phyloP scores from a whole-genome alignment of 1,284 basidiomycete genomes.

The Pascua sp. region DNA sequence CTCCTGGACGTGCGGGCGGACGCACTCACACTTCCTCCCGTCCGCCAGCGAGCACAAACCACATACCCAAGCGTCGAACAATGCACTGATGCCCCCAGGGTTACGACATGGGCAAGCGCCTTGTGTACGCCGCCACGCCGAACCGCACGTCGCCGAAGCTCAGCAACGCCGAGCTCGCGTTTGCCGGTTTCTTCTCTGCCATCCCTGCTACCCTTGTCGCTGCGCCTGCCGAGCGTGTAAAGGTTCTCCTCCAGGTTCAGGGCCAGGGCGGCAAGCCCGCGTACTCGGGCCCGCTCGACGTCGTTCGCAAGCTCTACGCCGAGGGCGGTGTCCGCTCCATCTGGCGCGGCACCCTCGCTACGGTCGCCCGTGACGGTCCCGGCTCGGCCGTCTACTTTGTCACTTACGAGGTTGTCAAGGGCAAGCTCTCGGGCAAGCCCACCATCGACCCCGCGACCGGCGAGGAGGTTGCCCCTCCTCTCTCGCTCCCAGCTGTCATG shows the following conservation, averaged over 20 bases:
- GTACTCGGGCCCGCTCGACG: slow-evolving; percentile 90
- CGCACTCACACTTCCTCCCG: too few species aligned
- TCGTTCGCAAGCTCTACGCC: slow-evolving; percentile 84
- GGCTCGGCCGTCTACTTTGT: slow-evolving; percentile 97
- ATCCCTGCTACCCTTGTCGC: slow-evolving; percentile 88
- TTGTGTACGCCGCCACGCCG: slow-evolving; percentile 65
- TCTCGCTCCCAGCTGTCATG: slow-evolving; percentile 85
- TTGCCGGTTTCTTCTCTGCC: slow-evolving; percentile 92
- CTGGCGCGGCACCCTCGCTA: slow-evolving; percentile 89
- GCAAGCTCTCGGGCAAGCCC: slow-evolving; percentile 56
- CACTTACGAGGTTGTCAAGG: slow-evolving; percentile 93
- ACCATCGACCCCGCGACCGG: slow-evolving; percentile 44
- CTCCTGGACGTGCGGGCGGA: too few species aligned
- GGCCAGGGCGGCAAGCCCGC: slow-evolving; percentile 73
- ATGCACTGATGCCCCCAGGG: slow-evolving; percentile 56
- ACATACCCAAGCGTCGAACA: not conserved
- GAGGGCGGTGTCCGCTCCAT: slow-evolving; percentile 92
- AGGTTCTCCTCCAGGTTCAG: slow-evolving; percentile 93
- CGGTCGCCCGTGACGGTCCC: slow-evolving; percentile 89
- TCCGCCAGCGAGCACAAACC: too few species aligned
- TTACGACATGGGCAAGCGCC: slow-evolving; percentile 88
- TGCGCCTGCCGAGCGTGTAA: slow-evolving; percentile 94
- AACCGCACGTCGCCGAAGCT: slow-evolving; percentile 54
- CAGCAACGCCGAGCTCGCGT: slow-evolving; percentile 77
- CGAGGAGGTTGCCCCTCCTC: slow-evolving; percentile 66